phyloP scores from a whole-genome alignment of 306 rosid species.

The Amphicarpaea edgeworthii region DNA sequence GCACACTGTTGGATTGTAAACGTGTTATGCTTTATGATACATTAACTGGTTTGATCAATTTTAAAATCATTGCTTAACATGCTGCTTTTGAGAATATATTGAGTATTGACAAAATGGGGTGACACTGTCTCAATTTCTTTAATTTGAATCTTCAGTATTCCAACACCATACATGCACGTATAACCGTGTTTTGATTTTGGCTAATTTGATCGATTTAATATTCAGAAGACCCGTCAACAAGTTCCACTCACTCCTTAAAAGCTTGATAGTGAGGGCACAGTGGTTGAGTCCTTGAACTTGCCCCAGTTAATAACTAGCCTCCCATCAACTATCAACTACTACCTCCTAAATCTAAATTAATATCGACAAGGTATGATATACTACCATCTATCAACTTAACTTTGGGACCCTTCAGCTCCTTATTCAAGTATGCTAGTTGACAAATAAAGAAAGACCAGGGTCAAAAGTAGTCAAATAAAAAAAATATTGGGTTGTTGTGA shows the following conservation, averaged over 20 bases:
- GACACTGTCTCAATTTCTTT: constrained; percentile 22
- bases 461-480: constrained; percentile 66
- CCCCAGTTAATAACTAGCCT: constrained; percentile 41
- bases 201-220: constrained; percentile 31
- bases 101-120: constrained; percentile 12
- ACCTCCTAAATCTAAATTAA: constrained; percentile 47
- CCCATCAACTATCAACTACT: constrained; percentile 47
- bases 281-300: constrained; percentile 66
- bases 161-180: constrained; percentile 5
- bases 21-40: background rate
- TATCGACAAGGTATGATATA: constrained; percentile 41
- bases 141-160: background rate
- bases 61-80: background rate
- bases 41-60: background rate
- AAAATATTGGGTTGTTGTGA: constrained; percentile 52
- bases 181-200: constrained; percentile 11
- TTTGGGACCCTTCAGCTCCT: constrained; percentile 43
- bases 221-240: constrained; percentile 28
- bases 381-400: constrained; percentile 40
- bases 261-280: constrained; percentile 24
- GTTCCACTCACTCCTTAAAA: constrained; percentile 43
- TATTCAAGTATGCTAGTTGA: constrained; percentile 49
- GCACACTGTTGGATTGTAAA: background rate
- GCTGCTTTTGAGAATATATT: background rate
- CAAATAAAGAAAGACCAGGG: constrained; percentile 51